Conservation (phyloP, 345 rosid genomes). For the Heritiera littoralis region DNA sequence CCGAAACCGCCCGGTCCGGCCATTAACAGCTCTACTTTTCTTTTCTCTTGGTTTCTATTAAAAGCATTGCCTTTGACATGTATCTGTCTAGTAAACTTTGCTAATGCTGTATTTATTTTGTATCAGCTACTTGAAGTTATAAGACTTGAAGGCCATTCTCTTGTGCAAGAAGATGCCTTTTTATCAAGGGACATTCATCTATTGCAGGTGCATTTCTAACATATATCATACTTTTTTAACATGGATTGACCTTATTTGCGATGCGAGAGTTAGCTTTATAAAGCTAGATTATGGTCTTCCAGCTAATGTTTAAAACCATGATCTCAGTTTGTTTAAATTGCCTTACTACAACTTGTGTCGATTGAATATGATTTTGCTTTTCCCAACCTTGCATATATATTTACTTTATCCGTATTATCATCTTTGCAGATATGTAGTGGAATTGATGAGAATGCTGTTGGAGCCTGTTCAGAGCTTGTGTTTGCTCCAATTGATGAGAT, state of each 20-base stretch:
- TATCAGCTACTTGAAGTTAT: conserved; percentile 89
- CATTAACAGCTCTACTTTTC: no score
- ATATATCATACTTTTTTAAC: not conserved
- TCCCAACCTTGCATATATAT: not conserved
- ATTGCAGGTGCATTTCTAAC: conserved; percentile 63
- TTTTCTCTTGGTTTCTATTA: not conserved
- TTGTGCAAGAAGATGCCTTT: conserved; percentile 92
- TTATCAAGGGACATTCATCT: conserved; percentile 91
- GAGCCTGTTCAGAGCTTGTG: conserved; percentile 89
- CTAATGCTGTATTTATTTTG: conserved; percentile 10
- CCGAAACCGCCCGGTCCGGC: no score
- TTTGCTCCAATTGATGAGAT: conserved; percentile 98
- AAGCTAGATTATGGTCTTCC: not conserved
- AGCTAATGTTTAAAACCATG: not conserved
- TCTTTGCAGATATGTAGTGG: conserved; percentile 81
- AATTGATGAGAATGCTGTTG: conserved; percentile 87
- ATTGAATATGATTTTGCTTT: not conserved
- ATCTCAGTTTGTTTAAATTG: not conserved
- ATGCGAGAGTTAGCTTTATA: not conserved
- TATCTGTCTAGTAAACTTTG: not conserved
- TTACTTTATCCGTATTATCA: not conserved
- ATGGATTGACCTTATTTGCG: not conserved
- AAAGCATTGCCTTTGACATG: not conserved
- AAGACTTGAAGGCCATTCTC: conserved; percentile 92
- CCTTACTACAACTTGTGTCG: not conserved